Conservation (phyloP, 2,329 filamentous ascomycete species). For the Colletotrichum sansevieriae region DNA sequence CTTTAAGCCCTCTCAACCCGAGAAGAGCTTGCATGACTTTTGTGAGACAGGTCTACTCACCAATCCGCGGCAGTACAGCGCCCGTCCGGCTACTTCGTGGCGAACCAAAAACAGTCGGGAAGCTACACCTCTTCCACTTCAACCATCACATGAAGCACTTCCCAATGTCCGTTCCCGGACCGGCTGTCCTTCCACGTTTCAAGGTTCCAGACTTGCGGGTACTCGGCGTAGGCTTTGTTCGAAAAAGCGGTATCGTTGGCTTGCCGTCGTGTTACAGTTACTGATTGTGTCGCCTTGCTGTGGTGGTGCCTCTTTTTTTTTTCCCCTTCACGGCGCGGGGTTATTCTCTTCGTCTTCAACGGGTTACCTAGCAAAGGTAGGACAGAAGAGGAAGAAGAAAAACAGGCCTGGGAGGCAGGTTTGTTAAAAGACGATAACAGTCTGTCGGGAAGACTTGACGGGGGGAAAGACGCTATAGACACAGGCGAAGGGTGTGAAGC, state of each 20-base stretch:
- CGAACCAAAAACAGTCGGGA: slow-evolving; percentile 44
- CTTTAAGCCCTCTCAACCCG: slow-evolving; percentile 42
- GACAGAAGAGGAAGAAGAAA: slow-evolving; percentile 21
- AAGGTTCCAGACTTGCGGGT: slow-evolving; percentile 38
- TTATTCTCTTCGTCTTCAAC: slow-evolving; percentile 7
- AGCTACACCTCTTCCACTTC: slow-evolving; percentile 51
- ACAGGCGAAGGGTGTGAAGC: slow-evolving; percentile 46
- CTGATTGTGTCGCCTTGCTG: slow-evolving; percentile 32
- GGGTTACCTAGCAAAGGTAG: slow-evolving; percentile 30
- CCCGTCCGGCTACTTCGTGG: slow-evolving; percentile 42
- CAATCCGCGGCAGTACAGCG: slow-evolving; percentile 50
- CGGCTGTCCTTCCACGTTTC: slow-evolving; percentile 43
- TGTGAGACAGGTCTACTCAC: slow-evolving; percentile 57
- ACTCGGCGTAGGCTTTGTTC: slow-evolving; percentile 21
- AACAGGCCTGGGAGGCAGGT: slow-evolving; percentile 34
- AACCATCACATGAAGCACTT: slow-evolving; percentile 54
- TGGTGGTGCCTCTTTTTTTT: slow-evolving; percentile 23
- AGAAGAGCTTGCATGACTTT: slow-evolving; percentile 43
- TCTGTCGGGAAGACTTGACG: slow-evolving; percentile 31
- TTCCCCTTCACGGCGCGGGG: slow-evolving; percentile 12
- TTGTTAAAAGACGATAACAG: slow-evolving; percentile 40
- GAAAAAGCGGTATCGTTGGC: slow-evolving; percentile 25
- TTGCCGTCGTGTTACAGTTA: slow-evolving; percentile 30
- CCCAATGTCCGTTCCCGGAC: slow-evolving; percentile 51
- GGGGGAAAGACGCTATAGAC: slow-evolving; percentile 45